phyloP scores from a whole-genome alignment of 1,284 basidiomycete species.

The Cryptococcus sp. region DNA sequence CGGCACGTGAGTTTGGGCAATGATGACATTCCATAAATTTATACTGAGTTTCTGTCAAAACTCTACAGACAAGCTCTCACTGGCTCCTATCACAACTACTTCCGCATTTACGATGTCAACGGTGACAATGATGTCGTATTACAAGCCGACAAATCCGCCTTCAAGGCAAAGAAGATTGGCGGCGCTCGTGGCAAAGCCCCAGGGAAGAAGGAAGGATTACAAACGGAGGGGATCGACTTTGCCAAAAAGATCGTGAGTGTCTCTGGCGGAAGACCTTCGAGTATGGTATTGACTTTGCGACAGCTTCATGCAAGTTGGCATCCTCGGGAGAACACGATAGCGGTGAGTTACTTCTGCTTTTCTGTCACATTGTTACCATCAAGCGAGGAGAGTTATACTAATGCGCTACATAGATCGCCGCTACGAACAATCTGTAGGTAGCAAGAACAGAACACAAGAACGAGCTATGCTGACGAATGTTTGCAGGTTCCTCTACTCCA shows the following conservation, averaged over 20 bases:
- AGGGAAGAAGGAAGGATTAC: constrained; percentile 76
- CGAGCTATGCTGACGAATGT: background rate
- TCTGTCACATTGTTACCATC: constrained; percentile 2
- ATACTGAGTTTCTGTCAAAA: background rate
- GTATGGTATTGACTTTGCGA: constrained; percentile 7
- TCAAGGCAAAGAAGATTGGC: constrained; percentile 97
- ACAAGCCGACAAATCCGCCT: constrained; percentile 98
- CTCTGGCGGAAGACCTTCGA: constrained; percentile 2
- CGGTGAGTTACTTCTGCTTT: constrained; percentile 60
- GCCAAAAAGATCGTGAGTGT: constrained; percentile 90
- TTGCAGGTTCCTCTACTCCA: constrained; percentile 51
- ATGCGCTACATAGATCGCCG: constrained; percentile 69
- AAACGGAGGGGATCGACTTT: constrained; percentile 90
- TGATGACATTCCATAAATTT: background rate
- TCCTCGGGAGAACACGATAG: constrained; percentile 95
- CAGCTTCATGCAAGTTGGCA: constrained; percentile 91
- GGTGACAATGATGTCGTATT: constrained; percentile 86
- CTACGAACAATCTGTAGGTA: constrained; percentile 85
- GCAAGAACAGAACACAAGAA: background rate
- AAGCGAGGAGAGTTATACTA: constrained; percentile 3
- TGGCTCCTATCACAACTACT: constrained; percentile 99
- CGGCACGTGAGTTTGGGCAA: constrained; percentile 70
- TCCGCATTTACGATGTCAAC: constrained; percentile 98
- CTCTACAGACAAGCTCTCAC: constrained; percentile 80
- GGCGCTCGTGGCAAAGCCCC: constrained; percentile 77